Conservation (phyloP, 2,329 filamentous ascomycete species). For the Aureobasidium melanogenum region DNA sequence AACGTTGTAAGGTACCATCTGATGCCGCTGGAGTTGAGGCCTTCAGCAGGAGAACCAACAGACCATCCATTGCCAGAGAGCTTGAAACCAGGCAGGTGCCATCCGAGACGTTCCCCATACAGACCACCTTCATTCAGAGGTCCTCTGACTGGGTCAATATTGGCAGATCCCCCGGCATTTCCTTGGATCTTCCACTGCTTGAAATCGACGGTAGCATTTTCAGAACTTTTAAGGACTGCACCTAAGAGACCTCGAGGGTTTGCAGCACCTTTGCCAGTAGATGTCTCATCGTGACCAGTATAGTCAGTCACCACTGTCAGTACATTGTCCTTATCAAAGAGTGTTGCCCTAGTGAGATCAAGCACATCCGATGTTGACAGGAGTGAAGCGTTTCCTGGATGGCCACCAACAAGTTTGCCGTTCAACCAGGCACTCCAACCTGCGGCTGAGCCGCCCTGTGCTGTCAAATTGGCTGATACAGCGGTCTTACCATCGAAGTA, state of each 20-base stretch:
- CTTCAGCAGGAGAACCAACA: slow-evolving; percentile 33
- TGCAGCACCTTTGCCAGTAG: slow-evolving; percentile 39
- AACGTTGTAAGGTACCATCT: slow-evolving; percentile 48
- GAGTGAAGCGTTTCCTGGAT: slow-evolving; percentile 41
- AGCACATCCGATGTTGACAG: slow-evolving; percentile 34
- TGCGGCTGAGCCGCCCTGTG: slow-evolving; percentile 44
- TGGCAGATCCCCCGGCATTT: slow-evolving; percentile 43
- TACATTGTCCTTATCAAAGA: slow-evolving; percentile 33
- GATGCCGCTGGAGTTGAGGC: slow-evolving; percentile 40
- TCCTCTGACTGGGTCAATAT: slow-evolving; percentile 49
- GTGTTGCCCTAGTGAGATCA: slow-evolving; percentile 43
- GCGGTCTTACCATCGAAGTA: slow-evolving; percentile 31
- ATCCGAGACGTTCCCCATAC: slow-evolving; percentile 48
- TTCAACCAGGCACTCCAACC: slow-evolving; percentile 53
- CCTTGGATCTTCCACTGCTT: slow-evolving; percentile 51
- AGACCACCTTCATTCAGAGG: slow-evolving; percentile 52
- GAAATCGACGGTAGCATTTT: slow-evolving; percentile 29
- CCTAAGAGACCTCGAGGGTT: slow-evolving; percentile 45
- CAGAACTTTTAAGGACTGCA: slow-evolving; percentile 35
- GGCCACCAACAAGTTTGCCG: slow-evolving; percentile 46
- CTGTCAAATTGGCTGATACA: slow-evolving; percentile 33
- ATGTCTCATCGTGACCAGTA: slow-evolving; percentile 50
- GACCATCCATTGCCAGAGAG: slow-evolving; percentile 33
- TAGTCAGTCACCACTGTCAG: slow-evolving; percentile 52
- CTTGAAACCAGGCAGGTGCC: slow-evolving; percentile 44